Evolutionary conservation across 306 rosid genomes (phyloP), one percentile per base, ranked within the genome.

Genomic region (Oxytropis ochrocephala): DNA sequence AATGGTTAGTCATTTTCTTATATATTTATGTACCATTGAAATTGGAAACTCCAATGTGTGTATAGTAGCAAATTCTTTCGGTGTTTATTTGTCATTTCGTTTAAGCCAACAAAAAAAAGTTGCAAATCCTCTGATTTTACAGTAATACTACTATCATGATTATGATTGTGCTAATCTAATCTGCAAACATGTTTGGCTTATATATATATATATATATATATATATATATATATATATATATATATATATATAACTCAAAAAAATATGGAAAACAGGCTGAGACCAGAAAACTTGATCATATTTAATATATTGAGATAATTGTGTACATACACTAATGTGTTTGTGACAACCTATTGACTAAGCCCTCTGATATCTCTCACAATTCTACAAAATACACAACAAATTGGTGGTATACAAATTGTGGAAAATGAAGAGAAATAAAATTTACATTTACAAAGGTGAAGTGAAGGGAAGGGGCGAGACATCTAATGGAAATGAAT

Each of bases 361-460:
- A 13, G 43, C 64, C 61, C 80, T 70, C 38, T 51, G 24, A 73
- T 38, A 73, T 65, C 55, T 70, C 82, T 50, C 78, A 32, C 57
- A 51, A 78, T 60, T 67, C 76, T 75, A 81, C 60, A 74, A 58
- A 65, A 42, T 56, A 79, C 59, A 64, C 29, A 65, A 64, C 29
- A 65, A 68, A 50, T 30, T 24, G 33, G 36, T 24, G 21, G 73
- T 52, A 29, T 42, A 67, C 39, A 63, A 54, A 19, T 33, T 29
- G 16, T 13, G 43, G 6, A 9, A 19, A 63, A 57, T 10, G 14
- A 29, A 51, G 33, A 27, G 5, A 1, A 18, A 27, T 19, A 7
- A 39, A 17, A 78, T 41, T 64, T 53, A 77, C 62, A 85, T 83
- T 70, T 85, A 77, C 83, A 70, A 21, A 18, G 33, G 53, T 53